A percentile compares a stretch with the other conserved stretches of the same genome.
Conservation (phyloP, 495 filamentous ascomycete species). For the Bryoglossum gracile region DNA sequence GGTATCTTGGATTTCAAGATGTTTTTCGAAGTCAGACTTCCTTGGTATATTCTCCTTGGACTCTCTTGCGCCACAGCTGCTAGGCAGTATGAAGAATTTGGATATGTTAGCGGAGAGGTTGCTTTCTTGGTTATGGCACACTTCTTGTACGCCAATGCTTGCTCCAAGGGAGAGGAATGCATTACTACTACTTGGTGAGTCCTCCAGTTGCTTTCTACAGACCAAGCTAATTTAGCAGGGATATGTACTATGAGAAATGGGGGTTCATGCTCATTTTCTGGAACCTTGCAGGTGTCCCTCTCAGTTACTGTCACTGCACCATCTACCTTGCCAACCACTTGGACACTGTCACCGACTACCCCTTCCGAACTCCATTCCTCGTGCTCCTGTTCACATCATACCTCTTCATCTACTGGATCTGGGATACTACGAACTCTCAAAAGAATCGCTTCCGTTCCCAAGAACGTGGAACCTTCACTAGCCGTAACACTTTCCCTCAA, state of each 20-base stretch:
- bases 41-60: constrained; percentile 91
- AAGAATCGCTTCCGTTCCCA: constrained; percentile 88
- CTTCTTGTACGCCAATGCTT: constrained; percentile 94
- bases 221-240: constrained; percentile 27
- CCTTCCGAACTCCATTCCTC: constrained; percentile 50
- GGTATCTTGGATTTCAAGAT: constrained; percentile 95
- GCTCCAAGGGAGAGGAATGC: constrained; percentile 91
- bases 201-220: constrained; percentile 15
- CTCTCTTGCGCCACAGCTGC: constrained; percentile 70
- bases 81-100: constrained; percentile 81
- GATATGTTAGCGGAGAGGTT: constrained; percentile 87
- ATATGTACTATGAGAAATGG: constrained; percentile 99
- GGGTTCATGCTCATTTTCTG: constrained; percentile 99
- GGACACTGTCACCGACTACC: constrained; percentile 64
- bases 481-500: constrained; percentile 85
- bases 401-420: constrained; percentile 83
- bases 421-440: constrained; percentile 87
- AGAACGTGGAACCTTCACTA: constrained; percentile 65
- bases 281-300: constrained; percentile 93
- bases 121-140: constrained; percentile 87
- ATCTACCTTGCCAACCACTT: constrained; percentile 84
- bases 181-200: constrained; percentile 80
- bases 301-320: constrained; percentile 95
- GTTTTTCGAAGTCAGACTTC: constrained; percentile 97
- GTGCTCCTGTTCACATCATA: constrained; percentile 62